Base-by-base conservation (phyloP, 2,329 filamentous ascomycete species). In the Aspergillus sp. region DNA sequence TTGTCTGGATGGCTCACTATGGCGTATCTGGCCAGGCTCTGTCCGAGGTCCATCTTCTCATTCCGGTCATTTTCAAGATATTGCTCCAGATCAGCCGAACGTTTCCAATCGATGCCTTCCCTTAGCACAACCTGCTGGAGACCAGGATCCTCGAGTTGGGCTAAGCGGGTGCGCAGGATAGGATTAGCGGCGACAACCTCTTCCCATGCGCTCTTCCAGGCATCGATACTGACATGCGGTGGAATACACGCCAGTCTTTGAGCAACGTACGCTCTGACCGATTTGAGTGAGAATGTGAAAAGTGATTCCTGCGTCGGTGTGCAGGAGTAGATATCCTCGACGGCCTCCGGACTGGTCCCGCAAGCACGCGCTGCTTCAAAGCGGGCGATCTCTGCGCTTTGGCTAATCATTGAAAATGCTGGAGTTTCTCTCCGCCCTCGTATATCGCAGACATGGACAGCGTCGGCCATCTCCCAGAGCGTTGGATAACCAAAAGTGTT, bases 151-250 rank as follows among this genome's bases (percentile, higher is more conserved):
- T 52, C 47, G 17, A 59, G 45, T 19, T 61, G 56, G 13, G 56
- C 55, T n/a, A 65, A 41, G 5, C 64, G 58, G 5, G 66, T 69
- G 12, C 68, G 64, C 16, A 71, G 48, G 15, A 71, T 66, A 15
- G 64, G 61, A 25, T 51, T 55, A 26, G 55, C 51, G 11, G 53
- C 36, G 2, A 66, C 55, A 2, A 63, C 58, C 5, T 49, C 48
- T 29, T 66, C 54, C 65, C 66, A 71, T 3, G 67, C 63, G 4
- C 49, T 45, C 33, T 60, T 63, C 54, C 65, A 64, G 5, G 51
- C 50, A 8, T 48, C 45, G 3, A 63, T 15, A 10, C 56, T 47
- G 4, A 66, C 45, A n/a, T 54, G 32, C 1, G 37, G 30, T 1
- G 59, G 55, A 5, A 69, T 57, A 4, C 41, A 44, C 3, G 62